These are phyloP conservation scores for Dictyostelium firmibasis DNA, from an alignment of 78 protist species.

Conservation along the genomic window DNA sequence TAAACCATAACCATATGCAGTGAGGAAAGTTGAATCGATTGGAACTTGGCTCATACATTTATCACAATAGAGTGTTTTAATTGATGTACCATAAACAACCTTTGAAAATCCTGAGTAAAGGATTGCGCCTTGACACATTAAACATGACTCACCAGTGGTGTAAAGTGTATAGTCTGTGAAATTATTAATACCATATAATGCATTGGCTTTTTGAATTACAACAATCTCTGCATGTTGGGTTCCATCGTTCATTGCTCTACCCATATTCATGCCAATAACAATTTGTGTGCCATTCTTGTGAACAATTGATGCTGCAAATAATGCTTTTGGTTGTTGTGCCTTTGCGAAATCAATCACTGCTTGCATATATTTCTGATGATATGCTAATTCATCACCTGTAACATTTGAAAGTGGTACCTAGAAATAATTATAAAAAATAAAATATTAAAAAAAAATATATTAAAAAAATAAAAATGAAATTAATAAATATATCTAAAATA, in stretches of 20 bases:
- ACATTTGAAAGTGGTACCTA: neutral
- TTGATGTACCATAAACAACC: conserved; percentile 35
- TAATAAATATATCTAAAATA: neutral
- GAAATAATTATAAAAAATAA: neutral
- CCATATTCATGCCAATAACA: neutral
- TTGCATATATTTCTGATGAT: conserved; percentile 12
- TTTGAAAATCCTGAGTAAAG: neutral
- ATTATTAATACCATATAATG: neutral
- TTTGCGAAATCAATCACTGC: conserved; percentile 3
- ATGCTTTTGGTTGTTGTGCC: neutral
- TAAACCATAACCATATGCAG: conserved; percentile 37
- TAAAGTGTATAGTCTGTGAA: neutral
- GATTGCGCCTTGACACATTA: conserved; percentile 38
- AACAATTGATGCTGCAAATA: conserved; percentile 12
- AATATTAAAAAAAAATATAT: neutral
- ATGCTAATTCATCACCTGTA: conserved; percentile 1
- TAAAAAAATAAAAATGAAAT: neutral
- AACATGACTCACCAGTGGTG: conserved; percentile 57
- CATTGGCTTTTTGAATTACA: neutral
- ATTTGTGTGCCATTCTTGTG: conserved; percentile 31
- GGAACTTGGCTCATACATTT: conserved; percentile 38
- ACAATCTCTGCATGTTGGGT: conserved; percentile 42
- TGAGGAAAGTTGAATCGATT: conserved; percentile 13
- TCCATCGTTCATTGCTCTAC: neutral
- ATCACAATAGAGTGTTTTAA: conserved; percentile 47